phyloP scores from a whole-genome alignment of 176 grass and related monocot genomes.

The Miscanthus lutarioriparius region DNA sequence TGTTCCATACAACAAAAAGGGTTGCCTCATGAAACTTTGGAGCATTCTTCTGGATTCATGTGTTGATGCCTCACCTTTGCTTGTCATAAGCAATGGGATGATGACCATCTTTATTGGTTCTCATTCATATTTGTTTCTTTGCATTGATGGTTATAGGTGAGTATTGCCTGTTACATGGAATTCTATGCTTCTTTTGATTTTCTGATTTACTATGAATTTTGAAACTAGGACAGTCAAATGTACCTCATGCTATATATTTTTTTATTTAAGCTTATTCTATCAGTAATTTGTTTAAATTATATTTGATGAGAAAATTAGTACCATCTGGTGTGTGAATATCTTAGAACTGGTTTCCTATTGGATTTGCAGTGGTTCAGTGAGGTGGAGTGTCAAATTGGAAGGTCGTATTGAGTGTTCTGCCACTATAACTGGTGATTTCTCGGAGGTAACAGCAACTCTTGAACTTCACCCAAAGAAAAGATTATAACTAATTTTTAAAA shows the following conservation, averaged over 20 bases:
- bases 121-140: constrained; percentile 81
- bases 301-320: constrained; percentile 1
- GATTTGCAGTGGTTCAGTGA: constrained; percentile 60
- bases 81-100: constrained; percentile 67
- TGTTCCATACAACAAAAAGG: constrained; percentile 41
- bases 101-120: constrained; percentile 80
- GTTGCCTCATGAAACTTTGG: constrained; percentile 61
- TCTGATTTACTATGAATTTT: constrained; percentile 9
- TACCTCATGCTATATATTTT: neutral
- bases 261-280: constrained; percentile 7
- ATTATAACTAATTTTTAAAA: neutral
- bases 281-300: neutral
- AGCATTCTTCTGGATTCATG: constrained; percentile 72
- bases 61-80: constrained; percentile 95
- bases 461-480: neutral
- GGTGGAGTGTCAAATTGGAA: constrained; percentile 81
- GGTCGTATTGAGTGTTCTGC: constrained; percentile 81
- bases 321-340: neutral
- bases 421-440: constrained; percentile 76
- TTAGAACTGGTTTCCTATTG: neutral
- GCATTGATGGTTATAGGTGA: constrained; percentile 73
- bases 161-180: constrained; percentile 2
- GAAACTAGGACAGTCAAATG: constrained; percentile 10
- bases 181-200: constrained; percentile 6
- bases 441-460: constrained; percentile 49